These are phyloP conservation scores for Rhododendron henanense DNA, from an alignment of 148 eudicot genomes.

Conservation along the genomic window DNA sequence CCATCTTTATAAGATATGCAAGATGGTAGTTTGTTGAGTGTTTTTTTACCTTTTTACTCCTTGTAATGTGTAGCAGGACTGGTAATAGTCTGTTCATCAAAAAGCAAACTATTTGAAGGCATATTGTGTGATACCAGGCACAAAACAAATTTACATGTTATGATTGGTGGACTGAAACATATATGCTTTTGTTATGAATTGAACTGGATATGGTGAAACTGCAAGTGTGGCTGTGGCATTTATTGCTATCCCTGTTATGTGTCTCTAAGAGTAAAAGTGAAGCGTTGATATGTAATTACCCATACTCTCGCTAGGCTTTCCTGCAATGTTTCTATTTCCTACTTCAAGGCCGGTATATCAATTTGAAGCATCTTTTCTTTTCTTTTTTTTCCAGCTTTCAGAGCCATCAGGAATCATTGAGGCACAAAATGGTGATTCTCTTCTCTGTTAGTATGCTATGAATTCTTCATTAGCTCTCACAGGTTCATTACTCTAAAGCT, in stretches of 20 bases:
- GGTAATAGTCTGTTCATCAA: neutral
- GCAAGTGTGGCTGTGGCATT: neutral
- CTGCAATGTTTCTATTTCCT: neutral
- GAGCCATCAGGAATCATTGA: constrained; percentile 94
- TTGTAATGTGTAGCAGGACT: neutral
- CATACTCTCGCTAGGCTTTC: neutral
- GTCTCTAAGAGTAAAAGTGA: neutral
- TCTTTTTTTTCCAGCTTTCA: constrained; percentile 61
- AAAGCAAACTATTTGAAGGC: neutral
- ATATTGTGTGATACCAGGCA: neutral
- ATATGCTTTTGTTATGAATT: neutral
- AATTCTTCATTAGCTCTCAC: neutral
- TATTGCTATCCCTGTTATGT: neutral
- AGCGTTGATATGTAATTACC: neutral
- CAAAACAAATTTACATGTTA: neutral
- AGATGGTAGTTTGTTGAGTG: neutral
- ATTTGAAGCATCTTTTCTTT: neutral
- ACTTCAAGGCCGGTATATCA: neutral
- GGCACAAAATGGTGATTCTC: constrained; percentile 61
- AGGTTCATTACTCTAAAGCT: neutral
- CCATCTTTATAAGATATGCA: neutral
- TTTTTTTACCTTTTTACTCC: neutral
- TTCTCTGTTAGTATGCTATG: constrained; percentile 14
- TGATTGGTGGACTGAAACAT: neutral
- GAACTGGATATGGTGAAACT: constrained; percentile 5